These are phyloP conservation scores for Ascosphaera apis DNA, from an alignment of 2,329 filamentous ascomycete genomes.

Conservation along the genomic window DNA sequence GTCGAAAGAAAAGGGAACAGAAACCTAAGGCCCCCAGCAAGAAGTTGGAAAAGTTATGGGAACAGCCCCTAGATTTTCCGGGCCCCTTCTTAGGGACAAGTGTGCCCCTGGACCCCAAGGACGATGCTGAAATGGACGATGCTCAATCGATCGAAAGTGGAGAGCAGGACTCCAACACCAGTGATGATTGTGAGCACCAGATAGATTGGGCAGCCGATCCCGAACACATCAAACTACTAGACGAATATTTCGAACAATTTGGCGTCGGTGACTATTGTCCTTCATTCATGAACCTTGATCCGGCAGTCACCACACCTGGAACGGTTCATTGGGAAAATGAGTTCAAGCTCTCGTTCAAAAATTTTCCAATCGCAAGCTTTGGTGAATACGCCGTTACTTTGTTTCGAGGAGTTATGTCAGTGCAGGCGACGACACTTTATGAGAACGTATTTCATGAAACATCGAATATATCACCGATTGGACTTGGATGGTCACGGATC, in stretches of 20 bases:
- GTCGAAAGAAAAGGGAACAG: slow-evolving; percentile 2
- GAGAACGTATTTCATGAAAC: slow-evolving; percentile 11
- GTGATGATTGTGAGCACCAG: slow-evolving; percentile 6
- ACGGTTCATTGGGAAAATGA: not conserved
- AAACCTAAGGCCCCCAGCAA: not conserved
- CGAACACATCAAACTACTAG: not conserved
- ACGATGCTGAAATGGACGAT: slow-evolving; percentile 3
- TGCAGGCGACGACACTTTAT: slow-evolving; percentile 12
- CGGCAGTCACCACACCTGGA: not conserved
- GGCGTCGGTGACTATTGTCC: not conserved
- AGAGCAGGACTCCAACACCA: slow-evolving; percentile 4
- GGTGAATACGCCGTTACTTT: slow-evolving; percentile 18
- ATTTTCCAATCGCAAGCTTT: slow-evolving; percentile 21
- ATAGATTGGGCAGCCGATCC: slow-evolving; percentile 1
- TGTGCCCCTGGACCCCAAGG: slow-evolving; percentile 3
- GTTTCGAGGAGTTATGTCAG: slow-evolving; percentile 13
- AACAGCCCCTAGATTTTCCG: slow-evolving; percentile 8
- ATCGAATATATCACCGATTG: slow-evolving; percentile 7
- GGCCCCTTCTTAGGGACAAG: slow-evolving; percentile 6
- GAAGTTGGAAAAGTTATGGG: not conserved
- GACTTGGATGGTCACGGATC: slow-evolving; percentile 23
- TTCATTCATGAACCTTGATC: not conserved
- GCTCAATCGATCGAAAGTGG: slow-evolving; percentile 1
- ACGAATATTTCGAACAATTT: not conserved
- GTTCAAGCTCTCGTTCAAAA: slow-evolving; percentile 4